Percentiles rank a stretch among this genome's conserved stretches.
phyloP scores from a whole-genome alignment of 2,329 filamentous ascomycete genomes.

The Alternaria solani region DNA sequence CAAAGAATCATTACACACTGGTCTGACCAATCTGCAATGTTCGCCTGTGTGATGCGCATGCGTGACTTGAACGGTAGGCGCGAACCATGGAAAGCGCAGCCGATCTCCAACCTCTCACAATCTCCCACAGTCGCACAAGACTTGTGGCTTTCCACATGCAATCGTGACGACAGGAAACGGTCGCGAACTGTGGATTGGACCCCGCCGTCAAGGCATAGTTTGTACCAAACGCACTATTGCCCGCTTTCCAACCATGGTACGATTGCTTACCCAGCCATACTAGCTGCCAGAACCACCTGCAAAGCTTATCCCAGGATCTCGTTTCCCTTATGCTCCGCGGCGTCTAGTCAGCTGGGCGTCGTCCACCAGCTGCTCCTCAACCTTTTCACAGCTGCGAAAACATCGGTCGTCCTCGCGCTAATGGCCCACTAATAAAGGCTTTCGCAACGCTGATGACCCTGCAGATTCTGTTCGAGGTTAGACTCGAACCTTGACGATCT shows the following conservation, averaged over 20 bases:
- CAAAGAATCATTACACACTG: not conserved
- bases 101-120: not conserved
- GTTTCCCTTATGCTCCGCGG: not conserved
- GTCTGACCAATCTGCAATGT: not conserved
- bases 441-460: conserved; percentile 16
- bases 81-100: not conserved
- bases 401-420: not conserved
- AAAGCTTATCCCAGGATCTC: conserved; percentile 8
- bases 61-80: not conserved
- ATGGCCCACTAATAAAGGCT: not conserved
- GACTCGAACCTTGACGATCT: conserved; percentile 9
- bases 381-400: not conserved
- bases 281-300: not conserved
- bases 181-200: conserved; percentile 6
- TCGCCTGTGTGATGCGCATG: not conserved
- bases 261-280: conserved; percentile 1
- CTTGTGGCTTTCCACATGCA: not conserved
- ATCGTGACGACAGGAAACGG: conserved; percentile 21
- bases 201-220: conserved; percentile 22
- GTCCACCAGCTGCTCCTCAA: conserved; percentile 7
- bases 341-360: not conserved
- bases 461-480: conserved; percentile 7
- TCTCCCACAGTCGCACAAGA: not conserved
- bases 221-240: conserved; percentile 3
- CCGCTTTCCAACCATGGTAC: conserved; percentile 15